Conservation (phyloP, 2,329 filamentous ascomycete species). For the Aspergillus texensis region DNA sequence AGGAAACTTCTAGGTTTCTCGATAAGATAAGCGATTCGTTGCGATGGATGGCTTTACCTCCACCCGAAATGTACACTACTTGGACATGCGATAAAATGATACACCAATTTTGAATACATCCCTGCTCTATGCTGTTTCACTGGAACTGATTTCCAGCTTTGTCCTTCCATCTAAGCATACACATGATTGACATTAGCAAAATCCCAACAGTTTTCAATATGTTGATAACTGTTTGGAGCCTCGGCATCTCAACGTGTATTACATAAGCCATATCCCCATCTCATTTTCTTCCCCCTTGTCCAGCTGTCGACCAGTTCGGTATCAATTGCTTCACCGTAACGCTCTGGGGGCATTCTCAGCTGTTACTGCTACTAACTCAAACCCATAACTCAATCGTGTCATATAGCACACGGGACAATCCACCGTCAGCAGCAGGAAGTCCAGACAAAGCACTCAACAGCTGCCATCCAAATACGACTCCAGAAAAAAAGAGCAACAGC, state of each 20-base stretch:
- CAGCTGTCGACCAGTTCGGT: background rate
- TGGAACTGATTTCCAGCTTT: background rate
- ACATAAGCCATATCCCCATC: background rate
- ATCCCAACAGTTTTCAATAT: background rate
- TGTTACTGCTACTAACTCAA: background rate
- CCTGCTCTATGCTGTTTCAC: background rate
- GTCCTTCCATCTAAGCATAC: background rate
- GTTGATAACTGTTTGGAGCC: background rate
- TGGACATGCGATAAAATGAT: background rate
- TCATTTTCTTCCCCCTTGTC: background rate
- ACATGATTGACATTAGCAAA: background rate
- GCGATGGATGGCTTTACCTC: background rate
- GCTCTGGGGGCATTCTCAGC: background rate
- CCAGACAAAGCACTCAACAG: background rate
- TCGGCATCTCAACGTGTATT: constrained; percentile 4
- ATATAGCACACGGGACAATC: background rate
- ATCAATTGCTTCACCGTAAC: background rate
- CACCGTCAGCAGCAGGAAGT: background rate
- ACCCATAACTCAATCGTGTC: background rate
- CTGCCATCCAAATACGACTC: background rate
- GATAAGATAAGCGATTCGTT: background rate
- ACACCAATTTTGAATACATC: background rate
- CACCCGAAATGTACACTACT: background rate
- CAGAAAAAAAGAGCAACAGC: background rate
- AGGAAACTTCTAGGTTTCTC: background rate